Evolutionary conservation across 1,139 yeast genomes (phyloP), one percentile per base, ranked within the genome.

Genomic region (Diutina neorugosa): DNA sequence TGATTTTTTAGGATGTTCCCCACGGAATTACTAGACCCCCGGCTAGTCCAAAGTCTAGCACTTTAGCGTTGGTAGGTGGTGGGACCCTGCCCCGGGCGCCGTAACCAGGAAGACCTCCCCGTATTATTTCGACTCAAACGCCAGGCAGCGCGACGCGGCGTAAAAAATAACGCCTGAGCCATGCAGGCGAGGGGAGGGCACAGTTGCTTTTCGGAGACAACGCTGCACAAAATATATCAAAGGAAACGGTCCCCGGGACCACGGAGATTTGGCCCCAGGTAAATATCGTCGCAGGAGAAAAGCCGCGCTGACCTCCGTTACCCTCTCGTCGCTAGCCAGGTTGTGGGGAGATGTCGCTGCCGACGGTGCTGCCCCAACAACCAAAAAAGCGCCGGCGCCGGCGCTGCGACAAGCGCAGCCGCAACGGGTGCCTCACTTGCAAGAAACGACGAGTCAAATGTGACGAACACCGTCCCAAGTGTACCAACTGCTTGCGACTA

Each of bases 391-490:
- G 50, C 14, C 40, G 50, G n/a, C 37, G 50, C 31, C 50, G 50
- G n/a, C 50, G 50, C n/a, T 46, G 50, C 27, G 50, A 46, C 18
- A 46, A 46, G 19, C 50, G 50, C 12, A 21, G 37, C 31, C 50
- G 50, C n/a, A 16, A n/a, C n/a, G 50, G 50, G 21, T 46, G 50
- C 19, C 19, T 46, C 18, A 46, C 50, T 16, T 46, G 50, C 21
- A 46, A 46, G n/a, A 18, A 37, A 12, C 50, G 50, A 12, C 50
- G 50, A 19, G 50, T 46, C 7, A 46, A 46, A 27, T 46, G 50
- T 12, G 50, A 46, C 12, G 50, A 46, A 16, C 27, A 27, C 21
- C 50, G 27, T 8, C 50, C 50, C 23, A 12, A 16, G n/a, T 46
- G 50, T 14, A 27, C 37, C 20, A 46, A 46, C 27, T 46, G 50